Percentiles rank a stretch among this genome's conserved stretches.
Evolutionary conservation across 257 asterid genomes (phyloP).

Genomic region (Solanum boliviense): DNA sequence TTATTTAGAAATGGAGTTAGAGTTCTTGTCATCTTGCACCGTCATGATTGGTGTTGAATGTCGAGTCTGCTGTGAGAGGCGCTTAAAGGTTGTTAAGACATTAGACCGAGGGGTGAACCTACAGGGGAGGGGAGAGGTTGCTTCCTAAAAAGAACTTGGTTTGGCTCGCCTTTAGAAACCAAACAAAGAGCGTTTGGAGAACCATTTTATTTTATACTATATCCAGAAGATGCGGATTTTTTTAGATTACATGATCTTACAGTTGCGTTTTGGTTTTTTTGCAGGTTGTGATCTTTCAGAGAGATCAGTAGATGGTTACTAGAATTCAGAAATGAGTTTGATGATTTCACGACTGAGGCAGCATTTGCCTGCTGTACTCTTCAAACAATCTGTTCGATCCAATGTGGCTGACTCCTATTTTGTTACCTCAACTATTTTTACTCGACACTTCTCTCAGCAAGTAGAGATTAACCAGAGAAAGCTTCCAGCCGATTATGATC

Average conservation of each 20-base stretch:
- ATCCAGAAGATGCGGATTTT: not conserved
- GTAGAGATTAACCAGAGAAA: constrained; percentile 62
- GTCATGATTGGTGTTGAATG: not conserved
- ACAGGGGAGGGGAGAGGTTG: not conserved
- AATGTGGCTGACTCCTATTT: constrained; percentile 6
- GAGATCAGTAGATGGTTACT: not conserved
- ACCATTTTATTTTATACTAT: not conserved
- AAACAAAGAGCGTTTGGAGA: not conserved
- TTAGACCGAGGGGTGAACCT: not conserved
- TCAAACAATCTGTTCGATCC: constrained; percentile 10
- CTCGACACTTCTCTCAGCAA: constrained; percentile 34
- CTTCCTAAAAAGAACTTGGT: not conserved
- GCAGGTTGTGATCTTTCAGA: not conserved
- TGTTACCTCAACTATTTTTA: constrained; percentile 15
- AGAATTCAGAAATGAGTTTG: constrained; percentile 36
- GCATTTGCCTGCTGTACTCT: constrained; percentile 23
- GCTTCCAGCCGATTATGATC: constrained; percentile 83
- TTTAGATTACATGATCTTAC: not conserved
- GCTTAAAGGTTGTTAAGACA: not conserved
- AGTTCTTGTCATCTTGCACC: not conserved
- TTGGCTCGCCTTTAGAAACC: not conserved
- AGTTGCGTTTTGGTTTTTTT: not conserved
- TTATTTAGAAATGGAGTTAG: not conserved
- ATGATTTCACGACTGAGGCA: constrained; percentile 33
- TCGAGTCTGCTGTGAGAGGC: not conserved